Base-by-base conservation (phyloP, 208 protist species). In the Trypanosoma cruzi region DNA sequence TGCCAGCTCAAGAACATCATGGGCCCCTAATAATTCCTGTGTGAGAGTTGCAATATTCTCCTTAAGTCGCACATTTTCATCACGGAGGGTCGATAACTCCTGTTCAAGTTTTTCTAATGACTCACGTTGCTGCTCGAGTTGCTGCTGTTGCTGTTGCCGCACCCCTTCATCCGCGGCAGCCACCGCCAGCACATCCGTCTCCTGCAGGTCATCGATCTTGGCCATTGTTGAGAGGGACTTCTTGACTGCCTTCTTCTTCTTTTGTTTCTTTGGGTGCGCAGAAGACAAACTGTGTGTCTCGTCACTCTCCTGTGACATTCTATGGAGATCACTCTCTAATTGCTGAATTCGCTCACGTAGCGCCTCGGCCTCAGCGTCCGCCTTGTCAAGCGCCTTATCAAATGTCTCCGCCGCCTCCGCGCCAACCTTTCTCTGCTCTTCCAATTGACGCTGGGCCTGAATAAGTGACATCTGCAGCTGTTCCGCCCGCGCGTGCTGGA, bases 31-130 rank as follows among this genome's bases (percentile, higher is more conserved):
- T 22, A 93, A 71, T 53, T 86, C 73, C 29, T 79, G 36, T 20
- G 65, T 76, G 31, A 95, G 76, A 11, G 75, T 24, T 3, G 63
- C 73, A 44, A 90, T 84, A 42, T 60, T 81, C 34, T 79, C 68
- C 70, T 86, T 91, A 2, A 90, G 71, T 56, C 73, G 57, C 13
- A 24, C 66, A 74, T 90, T 95, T 57, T 92, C 85, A 22, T 70
- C 64, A 36, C 74, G 80, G 14, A 93, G 63, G 8, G 55, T 28
- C 20, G 54, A 64, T 26, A 92, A 8, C 65, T 93, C 85, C 22
- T 64, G 55, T 53, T 83, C 53, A 18, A 71, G 46, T n/a, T 64
- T 44, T n/a, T 32, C 52, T 5, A 73, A 1, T 14, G 56, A 26
- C 20, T 24, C 46, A 10, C 68, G 54, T 8, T 62, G 55, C 0